Evolutionary conservation across 2,329 filamentous ascomycete species (phyloP).

Genomic region (Aspergillus terreus): DNA sequence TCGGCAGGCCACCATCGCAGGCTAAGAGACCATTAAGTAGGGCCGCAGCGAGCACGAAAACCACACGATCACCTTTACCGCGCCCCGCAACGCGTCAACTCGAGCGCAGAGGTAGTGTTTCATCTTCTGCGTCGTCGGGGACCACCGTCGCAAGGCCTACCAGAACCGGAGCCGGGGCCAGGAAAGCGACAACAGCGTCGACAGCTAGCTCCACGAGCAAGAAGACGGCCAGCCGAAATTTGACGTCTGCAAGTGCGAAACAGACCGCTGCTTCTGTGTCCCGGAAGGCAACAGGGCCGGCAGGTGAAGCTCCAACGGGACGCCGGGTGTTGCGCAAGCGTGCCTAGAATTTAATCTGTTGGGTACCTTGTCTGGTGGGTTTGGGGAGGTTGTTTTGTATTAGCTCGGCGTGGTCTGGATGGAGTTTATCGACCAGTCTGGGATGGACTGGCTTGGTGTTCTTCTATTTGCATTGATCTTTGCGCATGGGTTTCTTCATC

Average conservation of each 20-base stretch:
- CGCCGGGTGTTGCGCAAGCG: conserved; percentile 42
- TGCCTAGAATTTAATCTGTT: conserved; percentile 16
- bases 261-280: conserved; percentile 29
- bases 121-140: conserved; percentile 36
- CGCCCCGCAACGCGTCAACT: conserved; percentile 38
- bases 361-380: too few species aligned
- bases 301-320: conserved; percentile 30
- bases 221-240: conserved; percentile 26
- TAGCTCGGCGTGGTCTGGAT: too few species aligned
- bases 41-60: conserved; percentile 26
- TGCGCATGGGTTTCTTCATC: too few species aligned
- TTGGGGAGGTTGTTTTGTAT: too few species aligned
- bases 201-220: conserved; percentile 24
- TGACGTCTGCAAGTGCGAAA: conserved; percentile 34
- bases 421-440: too few species aligned
- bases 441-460: too few species aligned
- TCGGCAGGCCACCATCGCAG: conserved; percentile 25
- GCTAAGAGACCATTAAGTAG: conserved; percentile 27
- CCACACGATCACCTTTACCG: conserved; percentile 27
- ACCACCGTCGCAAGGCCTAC: conserved; percentile 35
- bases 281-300: conserved; percentile 31
- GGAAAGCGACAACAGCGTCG: conserved; percentile 28
- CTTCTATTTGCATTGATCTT: too few species aligned
- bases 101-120: conserved; percentile 35
- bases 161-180: conserved; percentile 23